Evolutionary conservation across 768 basidiomycete species (phyloP).

Genomic region (Myochromella boudieri): DNA sequence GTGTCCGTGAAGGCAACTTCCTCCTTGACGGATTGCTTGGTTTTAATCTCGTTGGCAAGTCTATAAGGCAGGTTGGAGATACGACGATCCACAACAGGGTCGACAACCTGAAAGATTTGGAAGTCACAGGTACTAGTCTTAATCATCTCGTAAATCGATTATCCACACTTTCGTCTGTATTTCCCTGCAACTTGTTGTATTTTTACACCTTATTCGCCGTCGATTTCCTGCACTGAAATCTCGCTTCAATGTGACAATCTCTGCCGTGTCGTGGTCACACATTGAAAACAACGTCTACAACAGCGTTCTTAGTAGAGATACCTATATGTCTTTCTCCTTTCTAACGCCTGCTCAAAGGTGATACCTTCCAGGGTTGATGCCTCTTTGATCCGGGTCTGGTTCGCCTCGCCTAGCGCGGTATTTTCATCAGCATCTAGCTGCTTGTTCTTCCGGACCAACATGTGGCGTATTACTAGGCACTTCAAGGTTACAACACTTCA

Average conservation of each 20-base stretch:
- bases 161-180: no score
- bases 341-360: slow-evolving; percentile 54
- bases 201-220: no score
- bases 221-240: no score
- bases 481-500: not conserved
- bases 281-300: no score
- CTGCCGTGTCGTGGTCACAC: no score
- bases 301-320: slow-evolving; percentile 55
- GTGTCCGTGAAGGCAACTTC: slow-evolving; percentile 46
- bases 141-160: no score
- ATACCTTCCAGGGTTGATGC: slow-evolving; percentile 58
- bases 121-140: slow-evolving; percentile 29
- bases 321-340: slow-evolving; percentile 51
- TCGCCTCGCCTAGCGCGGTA: slow-evolving; percentile 36
- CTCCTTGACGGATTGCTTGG: slow-evolving; percentile 44
- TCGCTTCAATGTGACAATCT: no score
- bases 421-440: slow-evolving; percentile 46
- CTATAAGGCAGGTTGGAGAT: slow-evolving; percentile 36
- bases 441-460: slow-evolving; percentile 50
- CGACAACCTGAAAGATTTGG: slow-evolving; percentile 34
- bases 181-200: no score
- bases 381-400: slow-evolving; percentile 49
- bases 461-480: slow-evolving; percentile 36
- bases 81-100: slow-evolving; percentile 38
- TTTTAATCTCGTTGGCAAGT: slow-evolving; percentile 39